Conservation (phyloP, 306 rosid genomes). For the Casuarina glauca region DNA sequence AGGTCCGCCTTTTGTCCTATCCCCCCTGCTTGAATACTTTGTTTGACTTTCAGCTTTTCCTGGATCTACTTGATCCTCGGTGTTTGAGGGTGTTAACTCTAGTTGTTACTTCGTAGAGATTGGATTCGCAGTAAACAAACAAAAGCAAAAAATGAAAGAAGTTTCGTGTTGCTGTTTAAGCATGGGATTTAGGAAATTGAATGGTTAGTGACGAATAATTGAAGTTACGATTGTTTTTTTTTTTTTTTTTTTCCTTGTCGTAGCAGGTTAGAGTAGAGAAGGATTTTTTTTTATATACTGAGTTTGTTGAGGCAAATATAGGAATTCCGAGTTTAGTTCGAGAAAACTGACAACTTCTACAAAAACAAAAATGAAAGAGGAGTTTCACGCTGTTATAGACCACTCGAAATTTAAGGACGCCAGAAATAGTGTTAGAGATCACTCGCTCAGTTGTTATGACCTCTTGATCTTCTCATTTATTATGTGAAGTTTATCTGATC, state of each 20-base stretch:
- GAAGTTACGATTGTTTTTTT: not conserved
- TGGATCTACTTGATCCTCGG: conserved; percentile 24
- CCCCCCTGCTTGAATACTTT: too few species aligned
- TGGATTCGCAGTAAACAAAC: not conserved
- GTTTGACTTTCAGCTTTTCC: conserved; percentile 1
- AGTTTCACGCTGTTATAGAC: too few species aligned
- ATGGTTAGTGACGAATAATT: not conserved
- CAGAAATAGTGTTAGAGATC: too few species aligned
- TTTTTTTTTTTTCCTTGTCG: not conserved
- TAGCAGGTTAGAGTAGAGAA: not conserved
- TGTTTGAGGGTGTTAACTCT: not conserved
- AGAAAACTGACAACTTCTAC: not conserved
- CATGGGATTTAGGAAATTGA: not conserved
- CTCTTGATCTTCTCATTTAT: not conserved
- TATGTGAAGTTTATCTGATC: not conserved
- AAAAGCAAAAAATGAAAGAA: not conserved
- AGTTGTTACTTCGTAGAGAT: not conserved
- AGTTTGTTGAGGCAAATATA: not conserved
- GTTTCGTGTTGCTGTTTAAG: not conserved
- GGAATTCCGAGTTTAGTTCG: not conserved
- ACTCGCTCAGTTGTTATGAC: not conserved
- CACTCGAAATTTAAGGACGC: too few species aligned
- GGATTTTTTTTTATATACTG: not conserved
- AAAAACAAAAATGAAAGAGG: not conserved
- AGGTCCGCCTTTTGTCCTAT: conserved; percentile 41